Percentiles rank a stretch among this genome's conserved stretches.
Conservation (phyloP, 768 basidiomycete species). For the Strobilomyces confusus region DNA sequence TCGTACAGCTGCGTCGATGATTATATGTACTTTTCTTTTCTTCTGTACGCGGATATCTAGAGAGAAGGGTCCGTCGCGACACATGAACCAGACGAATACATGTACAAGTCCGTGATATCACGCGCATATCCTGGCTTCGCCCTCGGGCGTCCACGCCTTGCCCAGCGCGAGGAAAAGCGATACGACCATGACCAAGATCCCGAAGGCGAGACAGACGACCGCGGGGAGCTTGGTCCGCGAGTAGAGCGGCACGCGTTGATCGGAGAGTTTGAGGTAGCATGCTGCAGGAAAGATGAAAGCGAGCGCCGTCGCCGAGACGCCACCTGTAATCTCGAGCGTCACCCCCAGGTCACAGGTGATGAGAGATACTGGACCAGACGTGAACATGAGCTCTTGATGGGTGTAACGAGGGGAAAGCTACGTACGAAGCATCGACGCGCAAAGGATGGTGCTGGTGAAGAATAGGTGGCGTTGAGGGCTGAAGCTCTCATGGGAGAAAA, state of each 20-base stretch:
- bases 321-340: conserved; percentile 97
- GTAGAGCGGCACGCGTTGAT: conserved; percentile 56
- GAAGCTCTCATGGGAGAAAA: conserved; percentile 87
- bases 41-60: conserved; percentile 3
- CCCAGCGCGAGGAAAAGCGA: conserved; percentile 73
- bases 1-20: conserved; percentile 28
- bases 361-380: conserved; percentile 62
- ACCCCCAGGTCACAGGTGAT: conserved; percentile 97
- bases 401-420: conserved; percentile 4
- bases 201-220: conserved; percentile 67
- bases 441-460: conserved; percentile 83
- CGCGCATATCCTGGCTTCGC: conserved; percentile 67
- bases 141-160: conserved; percentile 75
- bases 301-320: conserved; percentile 85
- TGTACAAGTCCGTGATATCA: conserved; percentile 32
- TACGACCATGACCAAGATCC: conserved; percentile 68
- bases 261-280: conserved; percentile 76
- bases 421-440: conserved; percentile 78
- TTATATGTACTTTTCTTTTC: neutral
- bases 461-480: conserved; percentile 80
- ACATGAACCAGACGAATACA: conserved; percentile 18
- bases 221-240: conserved; percentile 75
- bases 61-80: conserved; percentile 3
- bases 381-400: neutral
- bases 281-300: conserved; percentile 91